Evolutionary conservation across 73 alveolate species (phyloP).

Genomic region (Tetrahymena borealis): DNA sequence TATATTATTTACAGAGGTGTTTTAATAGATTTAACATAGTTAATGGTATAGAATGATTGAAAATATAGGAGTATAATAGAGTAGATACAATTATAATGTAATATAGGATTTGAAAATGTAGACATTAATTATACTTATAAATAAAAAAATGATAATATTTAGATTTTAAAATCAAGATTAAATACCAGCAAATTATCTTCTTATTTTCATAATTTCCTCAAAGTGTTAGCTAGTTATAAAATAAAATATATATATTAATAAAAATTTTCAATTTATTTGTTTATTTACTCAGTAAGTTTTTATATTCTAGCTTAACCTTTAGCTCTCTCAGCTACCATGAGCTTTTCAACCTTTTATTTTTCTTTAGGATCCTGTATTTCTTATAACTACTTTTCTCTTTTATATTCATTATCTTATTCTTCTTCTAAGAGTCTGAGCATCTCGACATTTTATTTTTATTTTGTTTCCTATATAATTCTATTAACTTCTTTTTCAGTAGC

Average conservation of each 20-base stretch:
- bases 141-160: too few species aligned
- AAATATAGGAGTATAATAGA: too few species aligned
- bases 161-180: too few species aligned
- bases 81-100: too few species aligned
- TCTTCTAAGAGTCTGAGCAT: background rate
- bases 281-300: background rate
- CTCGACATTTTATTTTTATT: background rate
- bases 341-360: background rate
- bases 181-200: background rate
- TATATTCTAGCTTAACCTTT: background rate
- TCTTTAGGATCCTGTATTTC: background rate
- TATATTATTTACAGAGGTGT: too few species aligned
- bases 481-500: background rate
- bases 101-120: too few species aligned
- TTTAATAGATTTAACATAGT: too few species aligned
- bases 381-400: background rate
- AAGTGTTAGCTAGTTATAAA: background rate
- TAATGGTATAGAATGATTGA: too few species aligned
- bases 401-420: background rate
- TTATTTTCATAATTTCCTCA: background rate
- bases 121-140: too few species aligned
- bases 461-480: background rate
- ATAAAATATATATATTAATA: background rate
- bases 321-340: background rate
- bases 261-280: background rate